Base-by-base conservation (phyloP, 2,329 filamentous ascomycete genomes). In the Arachnomyces sp. region DNA sequence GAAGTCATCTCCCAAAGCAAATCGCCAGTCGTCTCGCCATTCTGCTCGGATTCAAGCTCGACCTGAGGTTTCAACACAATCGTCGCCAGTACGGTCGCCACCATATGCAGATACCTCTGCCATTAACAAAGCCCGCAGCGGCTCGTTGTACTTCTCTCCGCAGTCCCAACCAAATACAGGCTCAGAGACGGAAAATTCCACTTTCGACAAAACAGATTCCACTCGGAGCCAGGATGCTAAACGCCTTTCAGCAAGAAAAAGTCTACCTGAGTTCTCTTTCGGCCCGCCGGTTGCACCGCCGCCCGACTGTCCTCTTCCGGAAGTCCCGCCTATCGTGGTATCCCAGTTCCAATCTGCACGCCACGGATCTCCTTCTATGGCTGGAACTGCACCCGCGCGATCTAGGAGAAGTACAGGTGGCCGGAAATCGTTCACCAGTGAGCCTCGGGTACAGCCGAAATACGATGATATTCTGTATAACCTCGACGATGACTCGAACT, bases 271-370 rank as follows among this genome's bases (percentile, higher is more conserved):
- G 9, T 35, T 55, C 8, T 42, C 47, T 8, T 38, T 52, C 21
- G 46, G 50, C 5, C 52, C 54, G 7, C 54, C 54, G 3, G 45
- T 48, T 4, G 49, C 52, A 3, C 54, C 54, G 8, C 54, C 54
- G 7, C 54, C 54, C 16, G 43, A 52, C 34, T 52, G 47, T n/a
- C 54, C 54, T 7, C 43, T 57, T 3, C 54, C 54, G 6, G 45
- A 48, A 32, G 44, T 55, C 7, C 54, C 54, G 12, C 34, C 44
- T 12, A 39, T 31, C 36, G 17, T 41, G 2, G 28, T 36, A 15
- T 21, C 38, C 4, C 42, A 40, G 17, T 37, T 36, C 13, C 36
- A 39, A 12, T 29, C 36, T 9, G 14, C 29, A 13, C 36, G 25
- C 4, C 17, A 14, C 21, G 21, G 21, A 5, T 25, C 21, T 9